These are phyloP conservation scores for Phoenix roebelenii DNA, from an alignment of 176 grass and related monocot genomes.

Conservation along the genomic window DNA sequence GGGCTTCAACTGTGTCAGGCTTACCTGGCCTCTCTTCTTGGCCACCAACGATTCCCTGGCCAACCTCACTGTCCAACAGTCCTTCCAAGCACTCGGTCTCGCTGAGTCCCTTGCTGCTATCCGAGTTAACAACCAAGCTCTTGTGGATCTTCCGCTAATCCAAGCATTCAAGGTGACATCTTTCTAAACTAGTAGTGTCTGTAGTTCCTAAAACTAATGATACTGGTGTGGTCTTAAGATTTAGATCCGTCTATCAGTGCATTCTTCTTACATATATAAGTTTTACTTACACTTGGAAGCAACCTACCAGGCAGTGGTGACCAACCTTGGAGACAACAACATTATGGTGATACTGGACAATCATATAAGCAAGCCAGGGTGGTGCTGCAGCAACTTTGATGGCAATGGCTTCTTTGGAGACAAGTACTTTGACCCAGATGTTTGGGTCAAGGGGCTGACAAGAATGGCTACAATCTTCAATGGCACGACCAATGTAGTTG, in stretches of 20 bases:
- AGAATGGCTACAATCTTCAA: slow-evolving; percentile 61
- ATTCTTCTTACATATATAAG: neutral
- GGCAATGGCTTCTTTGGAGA: slow-evolving; percentile 92
- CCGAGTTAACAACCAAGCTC: slow-evolving; percentile 40
- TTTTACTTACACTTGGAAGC: neutral
- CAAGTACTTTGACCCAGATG: slow-evolving; percentile 53
- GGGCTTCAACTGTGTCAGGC: slow-evolving; percentile 85
- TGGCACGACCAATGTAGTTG: slow-evolving; percentile 42
- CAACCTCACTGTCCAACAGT: slow-evolving; percentile 46
- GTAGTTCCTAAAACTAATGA: too few species aligned
- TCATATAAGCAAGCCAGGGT: slow-evolving; percentile 77
- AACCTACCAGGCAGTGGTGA: slow-evolving; percentile 46
- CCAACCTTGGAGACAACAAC: slow-evolving; percentile 44
- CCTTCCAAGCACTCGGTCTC: slow-evolving; percentile 56
- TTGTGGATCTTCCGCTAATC: slow-evolving; percentile 67
- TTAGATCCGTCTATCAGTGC: too few species aligned
- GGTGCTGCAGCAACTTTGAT: slow-evolving; percentile 62
- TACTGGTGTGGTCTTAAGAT: too few species aligned
- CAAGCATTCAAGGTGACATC: slow-evolving; percentile 53
- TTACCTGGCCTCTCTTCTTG: slow-evolving; percentile 79
- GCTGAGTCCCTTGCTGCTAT: slow-evolving; percentile 37
- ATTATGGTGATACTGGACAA: slow-evolving; percentile 94
- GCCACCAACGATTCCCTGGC: slow-evolving; percentile 50
- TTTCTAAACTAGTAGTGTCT: neutral
- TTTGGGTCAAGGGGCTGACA: slow-evolving; percentile 56